phyloP scores from a whole-genome alignment of 176 grass and related monocot species.

The Typha latifolia region DNA sequence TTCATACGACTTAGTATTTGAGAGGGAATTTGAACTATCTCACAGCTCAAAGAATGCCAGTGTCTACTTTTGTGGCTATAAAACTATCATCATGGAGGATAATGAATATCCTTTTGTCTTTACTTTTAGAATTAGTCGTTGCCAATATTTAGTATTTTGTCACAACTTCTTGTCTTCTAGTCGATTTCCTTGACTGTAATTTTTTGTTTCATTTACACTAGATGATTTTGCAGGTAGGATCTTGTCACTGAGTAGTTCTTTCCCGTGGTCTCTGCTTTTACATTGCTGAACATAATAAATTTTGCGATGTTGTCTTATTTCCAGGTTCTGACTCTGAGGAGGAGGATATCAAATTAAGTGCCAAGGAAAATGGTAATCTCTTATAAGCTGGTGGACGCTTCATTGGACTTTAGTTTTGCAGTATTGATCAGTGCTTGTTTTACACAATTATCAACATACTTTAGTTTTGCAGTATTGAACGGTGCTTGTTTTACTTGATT shows the following conservation, averaged over 20 bases:
- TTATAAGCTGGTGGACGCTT: no score
- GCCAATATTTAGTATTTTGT: background rate
- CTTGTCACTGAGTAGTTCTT: background rate
- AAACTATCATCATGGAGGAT: constrained; percentile 28
- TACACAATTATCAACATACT: no score
- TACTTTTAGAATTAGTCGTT: background rate
- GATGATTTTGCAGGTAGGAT: constrained; percentile 2
- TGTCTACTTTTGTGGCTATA: constrained; percentile 74
- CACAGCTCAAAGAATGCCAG: constrained; percentile 65
- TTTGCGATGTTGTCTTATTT: background rate
- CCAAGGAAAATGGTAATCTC: background rate
- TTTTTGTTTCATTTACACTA: no score
- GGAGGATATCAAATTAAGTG: constrained; percentile 14
- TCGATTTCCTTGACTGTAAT: constrained; percentile 9
- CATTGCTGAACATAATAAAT: no score
- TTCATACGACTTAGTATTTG: constrained; percentile 67
- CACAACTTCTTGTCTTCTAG: background rate
- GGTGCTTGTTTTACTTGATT: no score
- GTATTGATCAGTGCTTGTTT: no score
- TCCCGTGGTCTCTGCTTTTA: no score
- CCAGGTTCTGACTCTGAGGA: constrained; percentile 34
- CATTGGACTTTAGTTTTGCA: no score
- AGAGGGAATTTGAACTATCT: constrained; percentile 79
- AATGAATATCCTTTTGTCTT: constrained; percentile 50
- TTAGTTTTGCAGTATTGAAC: no score